These are phyloP conservation scores for Berberis thunbergii DNA, from an alignment of 164 flowering plant genomes.

Conservation along the genomic window DNA sequence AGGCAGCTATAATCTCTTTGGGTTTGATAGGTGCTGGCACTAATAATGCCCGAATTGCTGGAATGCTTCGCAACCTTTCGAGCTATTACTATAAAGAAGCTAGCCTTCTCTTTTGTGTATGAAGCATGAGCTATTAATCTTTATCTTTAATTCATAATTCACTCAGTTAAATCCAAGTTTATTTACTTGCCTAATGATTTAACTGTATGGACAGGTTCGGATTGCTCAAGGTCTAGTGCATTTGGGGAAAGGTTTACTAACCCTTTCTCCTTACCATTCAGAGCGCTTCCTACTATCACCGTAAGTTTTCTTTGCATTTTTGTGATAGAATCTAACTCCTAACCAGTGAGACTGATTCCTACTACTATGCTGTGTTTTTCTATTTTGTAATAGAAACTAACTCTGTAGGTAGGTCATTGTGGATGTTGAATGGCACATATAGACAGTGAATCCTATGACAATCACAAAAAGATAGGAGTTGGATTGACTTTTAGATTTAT, in stretches of 20 bases:
- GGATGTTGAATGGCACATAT: no score
- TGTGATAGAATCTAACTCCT: neutral
- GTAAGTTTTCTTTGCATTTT: constrained; percentile 32
- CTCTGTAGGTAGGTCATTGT: no score
- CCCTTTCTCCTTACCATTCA: constrained; percentile 87
- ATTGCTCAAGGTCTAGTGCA: constrained; percentile 98
- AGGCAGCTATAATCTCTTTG: constrained; percentile 90
- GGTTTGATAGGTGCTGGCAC: constrained; percentile 99
- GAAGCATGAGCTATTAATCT: neutral
- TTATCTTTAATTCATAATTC: neutral
- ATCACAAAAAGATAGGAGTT: no score
- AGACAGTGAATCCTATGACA: no score
- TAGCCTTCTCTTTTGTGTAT: constrained; percentile 85
- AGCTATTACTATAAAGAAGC: constrained; percentile 96
- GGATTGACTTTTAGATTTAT: no score
- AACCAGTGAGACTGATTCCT: no score
- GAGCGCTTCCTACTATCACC: constrained; percentile 86
- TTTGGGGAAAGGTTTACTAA: constrained; percentile 89
- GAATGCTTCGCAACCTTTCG: constrained; percentile 97
- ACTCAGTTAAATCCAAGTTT: neutral
- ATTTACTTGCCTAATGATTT: neutral
- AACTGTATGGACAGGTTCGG: constrained; percentile 55
- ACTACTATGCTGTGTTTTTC: no score
- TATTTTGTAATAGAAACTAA: neutral
- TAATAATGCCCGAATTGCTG: constrained; percentile 96